phyloP scores from a whole-genome alignment of 192 early-diverging fungal species.

The Jimgerdemannia flammicorona region DNA sequence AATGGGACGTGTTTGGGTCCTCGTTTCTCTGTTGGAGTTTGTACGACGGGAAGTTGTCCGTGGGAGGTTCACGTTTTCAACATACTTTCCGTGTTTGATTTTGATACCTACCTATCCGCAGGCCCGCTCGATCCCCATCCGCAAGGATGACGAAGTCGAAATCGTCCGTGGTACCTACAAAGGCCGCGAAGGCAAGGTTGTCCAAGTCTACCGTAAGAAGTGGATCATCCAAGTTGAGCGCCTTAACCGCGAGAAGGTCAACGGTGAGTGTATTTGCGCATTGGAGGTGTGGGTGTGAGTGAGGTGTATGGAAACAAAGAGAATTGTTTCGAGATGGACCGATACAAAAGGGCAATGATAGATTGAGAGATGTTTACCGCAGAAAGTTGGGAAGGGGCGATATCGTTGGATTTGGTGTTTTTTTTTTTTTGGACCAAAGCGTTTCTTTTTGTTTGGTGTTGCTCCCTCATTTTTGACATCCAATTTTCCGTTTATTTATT shows the following conservation, averaged over 20 bases:
- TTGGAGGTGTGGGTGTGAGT: not conserved
- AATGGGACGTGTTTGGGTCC: slow-evolving; percentile 3
- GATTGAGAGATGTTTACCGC: too few relatives aligned
- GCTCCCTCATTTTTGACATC: too few relatives aligned
- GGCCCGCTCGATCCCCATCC: slow-evolving; percentile 93
- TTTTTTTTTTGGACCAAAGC: too few relatives aligned
- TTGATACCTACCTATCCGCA: slow-evolving; percentile 25
- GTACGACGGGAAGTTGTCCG: not conserved
- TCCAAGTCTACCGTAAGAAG: slow-evolving; percentile 97
- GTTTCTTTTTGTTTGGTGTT: too few relatives aligned
- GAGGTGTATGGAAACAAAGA: too few relatives aligned
- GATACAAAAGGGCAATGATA: too few relatives aligned
- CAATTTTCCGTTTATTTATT: not conserved
- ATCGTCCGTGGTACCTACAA: slow-evolving; percentile 95
- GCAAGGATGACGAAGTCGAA: slow-evolving; percentile 96
- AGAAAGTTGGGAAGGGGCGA: too few relatives aligned
- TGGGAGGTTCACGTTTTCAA: slow-evolving; percentile 3
- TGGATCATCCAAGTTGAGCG: slow-evolving; percentile 99
- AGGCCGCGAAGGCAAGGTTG: slow-evolving; percentile 97
- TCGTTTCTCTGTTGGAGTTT: not conserved
- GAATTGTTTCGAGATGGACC: too few relatives aligned
- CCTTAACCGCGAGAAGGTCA: slow-evolving; percentile 95
- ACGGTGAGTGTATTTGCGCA: slow-evolving; percentile 48
- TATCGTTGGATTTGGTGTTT: too few relatives aligned
- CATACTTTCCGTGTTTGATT: slow-evolving; percentile 4